Base-by-base conservation (phyloP, 768 basidiomycete genomes). In the Imleria badia region DNA sequence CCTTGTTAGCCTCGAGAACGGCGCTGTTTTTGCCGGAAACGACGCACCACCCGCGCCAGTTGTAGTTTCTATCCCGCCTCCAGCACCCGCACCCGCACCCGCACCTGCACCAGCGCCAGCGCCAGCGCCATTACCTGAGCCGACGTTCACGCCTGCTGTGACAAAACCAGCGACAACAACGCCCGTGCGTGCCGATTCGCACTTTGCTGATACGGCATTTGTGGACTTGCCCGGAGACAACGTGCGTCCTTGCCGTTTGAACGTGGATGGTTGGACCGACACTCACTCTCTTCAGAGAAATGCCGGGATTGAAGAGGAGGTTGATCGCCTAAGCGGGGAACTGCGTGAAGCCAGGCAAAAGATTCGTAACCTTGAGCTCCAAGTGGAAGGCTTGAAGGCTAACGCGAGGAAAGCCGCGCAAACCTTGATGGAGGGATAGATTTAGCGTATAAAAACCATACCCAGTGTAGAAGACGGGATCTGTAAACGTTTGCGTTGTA, bases 311-410 rank as follows among this genome's bases (percentile, higher is more conserved):
- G 66, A 72, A 55, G 72, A 76, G 23, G 89, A 94, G 66, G 91
- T 90, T 59, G 75, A 76, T 1, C 78, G 76, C 3, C 76, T 94
- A 50, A 79, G 69, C 13, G 68, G 70, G 3, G 89, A 92, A 62
- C 78, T 95, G 42, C 81, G 91, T 29, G 91, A 92, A 23, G 87
- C 90, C 33, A 79, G 87, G 36, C 84, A 86, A 71, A 83, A 88
- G 74, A 93, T 95, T 49, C 78, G 94, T 54, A 86, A 86, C 62
- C 71, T 95, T 46, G 92, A 94, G 73, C 67, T 94, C 54, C 88
- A 91, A 73, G 82, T 93, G 19, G 91, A 94, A 73, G 76, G 78
- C 14, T 69, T 90, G 59, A 81, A 81, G 54, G 84, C 85, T 17
- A 93, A 92, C 63, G 88, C 90, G 52, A 77, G 82, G 63, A 88